Percentiles rank a stretch among this genome's conserved stretches.
phyloP scores from a whole-genome alignment of 139 green algal species.

The Picochlorum sp. region DNA sequence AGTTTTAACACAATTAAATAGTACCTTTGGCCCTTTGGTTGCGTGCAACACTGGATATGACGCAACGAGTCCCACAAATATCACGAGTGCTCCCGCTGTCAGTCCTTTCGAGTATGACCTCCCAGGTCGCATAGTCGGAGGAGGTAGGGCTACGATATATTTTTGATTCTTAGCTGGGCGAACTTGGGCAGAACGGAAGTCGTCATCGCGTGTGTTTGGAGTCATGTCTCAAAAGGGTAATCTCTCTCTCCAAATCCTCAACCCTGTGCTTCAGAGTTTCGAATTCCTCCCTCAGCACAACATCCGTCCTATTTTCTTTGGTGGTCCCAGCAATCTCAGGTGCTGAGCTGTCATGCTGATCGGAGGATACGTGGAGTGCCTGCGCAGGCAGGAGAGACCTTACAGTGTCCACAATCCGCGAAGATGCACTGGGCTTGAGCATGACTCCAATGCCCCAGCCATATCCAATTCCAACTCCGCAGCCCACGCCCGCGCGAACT shows the following conservation, averaged over 20 bases:
- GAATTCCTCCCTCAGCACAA: too few relatives aligned
- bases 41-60: conserved; percentile 23
- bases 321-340: too few relatives aligned
- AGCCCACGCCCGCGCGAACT: conserved; percentile 12
- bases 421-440: conserved; percentile 8
- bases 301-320: too few relatives aligned
- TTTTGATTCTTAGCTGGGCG: too few relatives aligned
- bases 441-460: conserved; percentile 22
- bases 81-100: conserved; percentile 6
- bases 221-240: too few relatives aligned
- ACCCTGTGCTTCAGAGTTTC: too few relatives aligned
- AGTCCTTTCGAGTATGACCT: not conserved
- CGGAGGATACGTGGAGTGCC: too few relatives aligned
- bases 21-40: conserved; percentile 1
- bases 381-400: not conserved
- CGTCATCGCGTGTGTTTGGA: too few relatives aligned
- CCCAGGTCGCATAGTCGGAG: not conserved
- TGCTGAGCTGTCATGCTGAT: too few relatives aligned
- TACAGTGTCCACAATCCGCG: not conserved
- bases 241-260: too few relatives aligned
- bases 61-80: conserved; percentile 15
- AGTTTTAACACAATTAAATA: not conserved
- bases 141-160: too few relatives aligned
- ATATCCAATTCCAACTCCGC: conserved; percentile 19
- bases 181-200: too few relatives aligned